These are phyloP conservation scores for Verticillium nonalfalfae DNA, from an alignment of 2,329 filamentous ascomycete species.

Conservation along the genomic window DNA sequence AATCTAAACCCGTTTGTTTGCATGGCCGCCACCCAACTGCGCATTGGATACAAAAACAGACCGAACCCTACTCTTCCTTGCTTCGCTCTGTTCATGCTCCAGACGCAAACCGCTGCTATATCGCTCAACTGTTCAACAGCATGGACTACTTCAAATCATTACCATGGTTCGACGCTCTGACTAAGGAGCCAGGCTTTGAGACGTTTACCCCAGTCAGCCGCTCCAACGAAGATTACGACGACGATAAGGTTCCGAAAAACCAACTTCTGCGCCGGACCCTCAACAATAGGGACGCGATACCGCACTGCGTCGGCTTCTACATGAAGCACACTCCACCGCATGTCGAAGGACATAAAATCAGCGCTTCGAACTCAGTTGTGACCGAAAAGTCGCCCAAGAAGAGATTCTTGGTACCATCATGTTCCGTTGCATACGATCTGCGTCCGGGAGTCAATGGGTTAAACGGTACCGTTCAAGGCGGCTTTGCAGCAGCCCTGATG, in stretches of 20 bases:
- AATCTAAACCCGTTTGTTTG: too few relatives aligned
- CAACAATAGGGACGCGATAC: constrained; percentile 10
- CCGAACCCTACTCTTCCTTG: too few relatives aligned
- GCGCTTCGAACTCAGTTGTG: background rate
- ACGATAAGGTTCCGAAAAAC: constrained; percentile 4
- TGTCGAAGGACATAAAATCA: background rate
- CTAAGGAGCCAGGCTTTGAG: background rate
- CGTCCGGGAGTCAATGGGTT: constrained; percentile 16
- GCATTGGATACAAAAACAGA: too few relatives aligned
- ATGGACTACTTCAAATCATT: constrained; percentile 5
- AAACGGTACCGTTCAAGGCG: constrained; percentile 18
- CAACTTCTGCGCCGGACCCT: constrained; percentile 11
- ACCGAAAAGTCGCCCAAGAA: background rate
- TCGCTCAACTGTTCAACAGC: background rate
- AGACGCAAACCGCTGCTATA: too few relatives aligned
- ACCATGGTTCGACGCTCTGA: constrained; percentile 6
- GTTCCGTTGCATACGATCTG: constrained; percentile 16
- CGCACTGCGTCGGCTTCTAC: constrained; percentile 15
- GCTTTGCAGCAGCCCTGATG: constrained; percentile 14
- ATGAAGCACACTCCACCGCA: constrained; percentile 1
- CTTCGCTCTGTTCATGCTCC: too few relatives aligned
- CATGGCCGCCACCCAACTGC: too few relatives aligned
- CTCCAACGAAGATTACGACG: background rate
- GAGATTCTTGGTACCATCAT: constrained; percentile 9
- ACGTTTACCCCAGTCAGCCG: constrained; percentile 3